Evolutionary conservation across 257 asterid genomes (phyloP).

Genomic region (Rehmannia glutinosa): DNA sequence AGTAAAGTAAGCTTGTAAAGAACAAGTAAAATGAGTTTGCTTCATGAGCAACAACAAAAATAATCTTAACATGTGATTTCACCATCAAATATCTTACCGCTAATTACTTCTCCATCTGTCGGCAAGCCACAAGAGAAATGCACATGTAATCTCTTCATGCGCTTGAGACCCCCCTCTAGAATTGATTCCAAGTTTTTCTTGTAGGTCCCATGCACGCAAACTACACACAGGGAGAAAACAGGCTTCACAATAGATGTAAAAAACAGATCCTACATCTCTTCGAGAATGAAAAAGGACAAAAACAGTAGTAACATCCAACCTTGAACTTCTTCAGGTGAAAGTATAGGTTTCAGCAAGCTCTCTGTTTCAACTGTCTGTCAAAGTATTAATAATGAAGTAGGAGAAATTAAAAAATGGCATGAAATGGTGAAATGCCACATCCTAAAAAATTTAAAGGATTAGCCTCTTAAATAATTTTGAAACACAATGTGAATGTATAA

Average conservation of each 20-base stretch:
- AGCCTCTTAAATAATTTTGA: background rate
- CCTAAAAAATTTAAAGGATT: background rate
- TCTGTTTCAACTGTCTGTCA: constrained; percentile 79
- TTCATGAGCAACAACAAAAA: no score
- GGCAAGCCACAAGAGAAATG: constrained; percentile 98
- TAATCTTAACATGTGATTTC: background rate
- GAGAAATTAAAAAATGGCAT: background rate
- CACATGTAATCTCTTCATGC: constrained; percentile 87
- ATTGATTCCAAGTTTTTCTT: constrained; percentile 70
- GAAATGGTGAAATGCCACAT: background rate
- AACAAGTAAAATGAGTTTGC: no score
- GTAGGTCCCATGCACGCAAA: constrained; percentile 96
- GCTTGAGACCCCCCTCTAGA: constrained; percentile 73
- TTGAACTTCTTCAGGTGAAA: constrained; percentile 68
- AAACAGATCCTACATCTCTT: background rate
- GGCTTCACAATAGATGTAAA: background rate
- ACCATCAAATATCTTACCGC: constrained; percentile 51
- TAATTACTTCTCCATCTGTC: constrained; percentile 72
- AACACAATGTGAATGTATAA: background rate
- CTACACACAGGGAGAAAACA: constrained; percentile 36
- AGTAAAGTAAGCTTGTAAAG: no score
- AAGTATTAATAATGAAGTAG: constrained; percentile 15
- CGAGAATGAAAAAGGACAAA: background rate
- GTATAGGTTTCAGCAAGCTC: constrained; percentile 73
- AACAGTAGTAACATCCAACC: constrained; percentile 35